phyloP scores from a whole-genome alignment of 805 yeast species.

The Candida corydali region DNA sequence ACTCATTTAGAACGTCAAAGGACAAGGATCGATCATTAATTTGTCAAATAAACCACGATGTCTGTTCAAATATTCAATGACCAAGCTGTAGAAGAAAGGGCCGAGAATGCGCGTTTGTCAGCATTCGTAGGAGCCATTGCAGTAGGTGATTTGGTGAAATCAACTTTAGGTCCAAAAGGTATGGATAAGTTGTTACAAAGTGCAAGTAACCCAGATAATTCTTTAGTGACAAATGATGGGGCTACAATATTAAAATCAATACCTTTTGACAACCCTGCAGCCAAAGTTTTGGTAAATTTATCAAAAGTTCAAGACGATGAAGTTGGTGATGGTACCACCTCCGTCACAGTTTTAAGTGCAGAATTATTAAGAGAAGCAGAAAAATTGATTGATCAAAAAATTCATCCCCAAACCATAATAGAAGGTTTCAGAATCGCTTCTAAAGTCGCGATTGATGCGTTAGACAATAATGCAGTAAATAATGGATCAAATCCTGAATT shows the following conservation, averaged over 20 bases:
- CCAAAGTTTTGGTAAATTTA: conserved; percentile 89
- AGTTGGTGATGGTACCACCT: conserved; percentile 98
- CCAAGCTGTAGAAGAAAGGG: conserved; percentile 96
- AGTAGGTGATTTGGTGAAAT: conserved; percentile 93
- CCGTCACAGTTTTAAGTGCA: conserved; percentile 86
- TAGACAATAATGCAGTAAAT: conserved; percentile 74
- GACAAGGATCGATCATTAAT: too few species aligned
- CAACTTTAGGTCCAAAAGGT: conserved; percentile 96
- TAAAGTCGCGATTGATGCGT: conserved; percentile 76
- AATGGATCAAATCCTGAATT: conserved; percentile 52
- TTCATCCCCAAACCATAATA: conserved; percentile 96
- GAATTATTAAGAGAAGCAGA: conserved; percentile 94
- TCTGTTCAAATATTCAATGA: conserved; percentile 94
- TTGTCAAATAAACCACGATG: too few species aligned
- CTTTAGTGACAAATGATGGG: conserved; percentile 94
- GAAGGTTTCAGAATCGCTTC: conserved; percentile 93
- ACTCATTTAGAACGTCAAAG: too few species aligned
- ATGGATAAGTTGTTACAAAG: conserved; percentile 95
- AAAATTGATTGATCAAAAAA: conserved; percentile 82
- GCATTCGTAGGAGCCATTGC: conserved; percentile 99
- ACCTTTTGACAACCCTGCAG: conserved; percentile 97
- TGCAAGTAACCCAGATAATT: conserved; percentile 64
- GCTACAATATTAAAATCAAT: conserved; percentile 93
- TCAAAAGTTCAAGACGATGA: conserved; percentile 97
- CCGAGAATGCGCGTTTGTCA: conserved; percentile 95